A percentile compares a stretch with the other conserved stretches of the same genome.
phyloP scores from a whole-genome alignment of 306 rosid genomes.

The Hippophae tibetana region DNA sequence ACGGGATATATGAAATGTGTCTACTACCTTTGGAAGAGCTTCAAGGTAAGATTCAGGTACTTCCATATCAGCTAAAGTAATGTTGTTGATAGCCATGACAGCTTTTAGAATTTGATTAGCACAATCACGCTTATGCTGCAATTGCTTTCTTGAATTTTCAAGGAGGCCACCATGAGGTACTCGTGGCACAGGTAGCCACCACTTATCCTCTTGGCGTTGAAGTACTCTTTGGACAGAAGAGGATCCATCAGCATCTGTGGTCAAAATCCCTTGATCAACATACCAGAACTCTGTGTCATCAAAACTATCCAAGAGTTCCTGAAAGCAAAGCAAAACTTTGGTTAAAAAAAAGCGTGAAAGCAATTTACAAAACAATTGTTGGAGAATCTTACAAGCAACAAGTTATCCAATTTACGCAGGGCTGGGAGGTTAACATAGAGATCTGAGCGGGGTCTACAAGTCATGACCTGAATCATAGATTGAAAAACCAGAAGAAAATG shows the following conservation, averaged over 20 bases:
- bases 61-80: constrained; percentile 71
- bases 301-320: constrained; percentile 79
- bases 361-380: constrained; percentile 1
- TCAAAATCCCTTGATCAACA: constrained; percentile 80
- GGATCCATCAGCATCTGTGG: constrained; percentile 60
- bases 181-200: constrained; percentile 97
- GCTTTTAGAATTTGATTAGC: constrained; percentile 84
- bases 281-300: constrained; percentile 79
- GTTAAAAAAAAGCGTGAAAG: too few species aligned
- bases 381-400: constrained; percentile 79
- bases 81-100: constrained; percentile 77
- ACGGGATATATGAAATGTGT: constrained; percentile 2
- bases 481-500: not conserved
- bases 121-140: constrained; percentile 87
- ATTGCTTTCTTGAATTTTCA: constrained; percentile 54
- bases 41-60: constrained; percentile 79
- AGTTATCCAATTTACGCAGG: constrained; percentile 81
- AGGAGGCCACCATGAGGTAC: constrained; percentile 83
- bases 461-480: constrained; percentile 56
- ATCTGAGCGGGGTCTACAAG: constrained; percentile 83
- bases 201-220: constrained; percentile 83
- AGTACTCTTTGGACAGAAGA: constrained; percentile 59
- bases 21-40: constrained; percentile 74
- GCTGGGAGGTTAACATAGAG: constrained; percentile 92
- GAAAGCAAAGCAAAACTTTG: constrained; percentile 1